Evolutionary conservation across 139 green algal genomes (phyloP), one percentile per base, ranked within the genome.

Genomic region (Chlamydomonas sphaeroides): DNA sequence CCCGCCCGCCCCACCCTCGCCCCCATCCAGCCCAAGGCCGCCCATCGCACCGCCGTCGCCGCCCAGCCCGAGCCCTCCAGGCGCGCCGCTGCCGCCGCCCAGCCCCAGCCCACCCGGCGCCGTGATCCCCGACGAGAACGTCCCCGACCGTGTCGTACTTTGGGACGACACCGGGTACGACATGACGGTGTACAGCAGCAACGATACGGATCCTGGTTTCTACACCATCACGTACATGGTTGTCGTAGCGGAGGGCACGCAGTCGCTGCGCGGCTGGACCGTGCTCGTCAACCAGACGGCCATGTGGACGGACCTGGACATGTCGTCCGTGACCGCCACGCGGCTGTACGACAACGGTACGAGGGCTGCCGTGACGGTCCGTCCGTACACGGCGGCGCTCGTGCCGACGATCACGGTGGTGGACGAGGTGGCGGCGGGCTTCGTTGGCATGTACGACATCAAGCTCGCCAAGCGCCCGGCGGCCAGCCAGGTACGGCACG

Each of bases 81-180:
- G 23, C 1, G 1, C 56, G 2, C 56, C 56, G 25, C 6, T 7
- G 3, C 56, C 56, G 56, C 56, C 56, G 23, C 56, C 56, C 56
- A n/a, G n/a, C n/a, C n/a, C n/a, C n/a, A n/a, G n/a, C n/a, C n/a
- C n/a, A n/a, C 25, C 56, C 17, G 25, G 23, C 23, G 25, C 56
- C 17, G 25, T 7, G 25, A 21, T 68, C 28, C 56, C 72, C 6
- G 38, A n/a, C n/a, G n/a, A n/a, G n/a, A n/a, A n/a, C n/a, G n/a
- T n/a, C n/a, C n/a, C n/a, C n/a, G n/a, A n/a, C n/a, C n/a, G n/a
- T n/a, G n/a, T n/a, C n/a, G n/a, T n/a, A n/a, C n/a, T n/a, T n/a
- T 80, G 72, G 72, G 25, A 17, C 18, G 17, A 36, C 14, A 42
- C 72, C 17, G 56, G 72, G 17, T 80, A 80, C 72, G 72, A 68